Evolutionary conservation across 1,139 yeast genomes (phyloP).

Genomic region (Pichia terricola): DNA sequence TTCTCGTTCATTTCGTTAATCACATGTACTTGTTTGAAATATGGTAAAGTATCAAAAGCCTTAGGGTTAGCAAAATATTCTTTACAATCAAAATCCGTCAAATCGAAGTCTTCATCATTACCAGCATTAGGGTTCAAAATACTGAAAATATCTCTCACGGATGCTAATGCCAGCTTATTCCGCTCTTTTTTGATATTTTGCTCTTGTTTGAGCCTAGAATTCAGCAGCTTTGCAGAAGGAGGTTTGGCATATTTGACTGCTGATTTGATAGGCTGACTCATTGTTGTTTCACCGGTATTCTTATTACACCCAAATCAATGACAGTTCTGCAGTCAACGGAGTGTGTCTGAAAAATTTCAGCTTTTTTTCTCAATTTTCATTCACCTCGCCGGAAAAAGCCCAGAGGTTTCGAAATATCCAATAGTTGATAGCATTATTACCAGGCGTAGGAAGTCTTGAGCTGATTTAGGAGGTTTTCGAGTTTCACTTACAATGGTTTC

Average conservation of each 20-base stretch:
- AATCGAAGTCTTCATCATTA: conserved; percentile 33
- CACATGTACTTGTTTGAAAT: conserved; percentile 52
- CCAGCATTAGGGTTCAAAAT: conserved; percentile 23
- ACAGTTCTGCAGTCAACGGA: not conserved
- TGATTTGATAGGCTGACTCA: conserved; percentile 2
- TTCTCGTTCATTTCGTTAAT: conserved; percentile 40
- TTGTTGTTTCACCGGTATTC: not conserved
- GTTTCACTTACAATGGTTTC: too few relatives aligned
- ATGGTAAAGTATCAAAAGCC: conserved; percentile 35
- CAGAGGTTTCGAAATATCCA: too few relatives aligned
- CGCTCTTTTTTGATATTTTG: conserved; percentile 22
- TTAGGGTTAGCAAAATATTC: conserved; percentile 42
- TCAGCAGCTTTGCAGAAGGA: conserved; percentile 18
- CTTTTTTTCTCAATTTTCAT: not conserved
- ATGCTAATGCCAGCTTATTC: conserved; percentile 23
- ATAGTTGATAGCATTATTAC: too few relatives aligned
- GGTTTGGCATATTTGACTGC: conserved; percentile 15
- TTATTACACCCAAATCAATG: not conserved
- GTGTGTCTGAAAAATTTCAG: not conserved
- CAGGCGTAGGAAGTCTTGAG: too few relatives aligned
- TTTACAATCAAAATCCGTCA: conserved; percentile 34
- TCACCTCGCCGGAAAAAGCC: not conserved
- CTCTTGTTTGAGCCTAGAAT: conserved; percentile 18
- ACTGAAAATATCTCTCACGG: conserved; percentile 24
- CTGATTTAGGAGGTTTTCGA: too few relatives aligned